Evolutionary conservation across 2,329 filamentous ascomycete genomes (phyloP), one percentile per base, ranked within the genome.

Genomic region (Laburnicola sp.): DNA sequence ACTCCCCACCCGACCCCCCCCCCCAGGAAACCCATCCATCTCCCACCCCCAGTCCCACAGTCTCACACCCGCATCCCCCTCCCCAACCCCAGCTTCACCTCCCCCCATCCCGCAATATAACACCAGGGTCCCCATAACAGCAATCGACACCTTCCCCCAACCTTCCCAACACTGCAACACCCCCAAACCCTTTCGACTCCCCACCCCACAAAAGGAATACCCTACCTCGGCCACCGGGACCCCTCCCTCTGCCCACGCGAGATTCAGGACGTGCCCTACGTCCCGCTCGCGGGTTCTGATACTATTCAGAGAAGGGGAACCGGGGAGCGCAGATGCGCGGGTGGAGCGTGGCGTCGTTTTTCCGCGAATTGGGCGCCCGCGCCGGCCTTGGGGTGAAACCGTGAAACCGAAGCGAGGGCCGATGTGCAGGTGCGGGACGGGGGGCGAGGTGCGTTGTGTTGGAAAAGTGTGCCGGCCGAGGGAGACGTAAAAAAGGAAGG

Each of bases 391-490:
- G 32, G 25, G 43, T 45, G 43, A 45, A 10, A 34, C 25, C 11
- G 43, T 45, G 43, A 45, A 45, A 45, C 43, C n/a, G 25, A 38
- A 37, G 43, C 43, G 43, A 45, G 42, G 11, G 16, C 23, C 23
- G 34, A 30, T 38, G 34, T 31, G 25, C 38, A 41, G 16, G 31
- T n/a, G 34, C 16, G 16, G 16, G 16, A 16, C 16, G n/a, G 39
- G 34, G 6, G 22, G 34, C 25, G 32, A 16, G 31, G 23, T 21
- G 32, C n/a, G 21, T n/a, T 37, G 27, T 28, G 43, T 36, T 11
- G 23, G 32, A 10, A 26, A 25, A n/a, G 8, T 6, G 6, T 7
- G 11, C 11, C 3, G 4, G 16, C 16, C 16, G 16, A 16, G 16
- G 16, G 16, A 16, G 16, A 16, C 16, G 16, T 16, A 16, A 16